Evolutionary conservation across 805 yeast genomes (phyloP), one percentile per base, ranked within the genome.

Genomic region (Zygoascus tannicola): DNA sequence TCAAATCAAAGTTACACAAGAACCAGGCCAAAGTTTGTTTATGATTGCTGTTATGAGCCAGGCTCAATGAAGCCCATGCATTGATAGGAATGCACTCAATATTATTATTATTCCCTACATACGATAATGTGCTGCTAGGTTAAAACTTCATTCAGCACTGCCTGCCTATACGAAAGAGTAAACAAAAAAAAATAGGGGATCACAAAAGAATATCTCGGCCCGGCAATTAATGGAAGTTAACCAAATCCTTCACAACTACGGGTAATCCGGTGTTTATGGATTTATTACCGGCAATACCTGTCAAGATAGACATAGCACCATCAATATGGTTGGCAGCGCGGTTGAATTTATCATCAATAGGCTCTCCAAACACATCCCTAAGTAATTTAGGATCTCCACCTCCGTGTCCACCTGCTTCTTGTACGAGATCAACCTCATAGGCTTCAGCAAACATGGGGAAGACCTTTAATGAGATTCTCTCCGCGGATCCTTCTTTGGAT

Each of bases 301-400:
- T 45, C 28, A 45, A 37, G 22, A 45, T 45, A 14, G 49, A 45
- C 30, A 45, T 15, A n/a, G 49, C 49, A 3, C 49, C 49, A 34
- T 45, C 49, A 22, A 45, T 43, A 32, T 45, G 49, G 7, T 45
- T 37, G 12, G 49, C 49, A 23, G 46, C 46, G 14, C 49, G 39
- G 35, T 45, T 42, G 39, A 45, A 45, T 12, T 38, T 28, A 26
- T 45, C 49, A 16, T 38, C 41, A 5, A 18, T 38, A 22, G 48
- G 48, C 7, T 42, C 41, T 3, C 49, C 49, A 38, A 45, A 45
- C 21, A 45, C 18, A 20, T 45, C 49, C 33, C 38, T 43, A 15
- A 45, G 45, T 10, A 45, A 37, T 3, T 35, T 45, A 4, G 49
- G 49, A 28, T 45, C 49, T 18, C 49, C 49, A 4, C 49, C 49